These are phyloP conservation scores for Mortierella sp. DNA, from an alignment of 371 early-diverging fungal species.

Conservation along the genomic window DNA sequence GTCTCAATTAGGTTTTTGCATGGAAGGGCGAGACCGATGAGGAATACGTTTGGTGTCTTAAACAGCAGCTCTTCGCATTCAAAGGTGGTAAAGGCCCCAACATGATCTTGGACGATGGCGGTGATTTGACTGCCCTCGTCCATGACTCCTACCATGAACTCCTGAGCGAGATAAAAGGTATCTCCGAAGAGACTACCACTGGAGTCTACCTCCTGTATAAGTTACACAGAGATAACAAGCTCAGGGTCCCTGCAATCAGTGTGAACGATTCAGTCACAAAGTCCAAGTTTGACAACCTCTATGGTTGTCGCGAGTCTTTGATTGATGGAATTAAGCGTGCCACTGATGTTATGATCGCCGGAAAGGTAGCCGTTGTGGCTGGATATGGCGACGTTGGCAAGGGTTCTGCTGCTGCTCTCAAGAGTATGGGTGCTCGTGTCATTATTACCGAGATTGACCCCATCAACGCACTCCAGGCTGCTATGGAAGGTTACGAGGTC, in stretches of 20 bases:
- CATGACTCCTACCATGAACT: constrained; percentile 96
- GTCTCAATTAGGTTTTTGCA: constrained; percentile 69
- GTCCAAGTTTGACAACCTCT: constrained; percentile 99
- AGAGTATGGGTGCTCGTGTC: constrained; percentile 98
- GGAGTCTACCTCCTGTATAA: constrained; percentile 99
- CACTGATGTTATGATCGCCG: constrained; percentile 99
- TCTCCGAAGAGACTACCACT: constrained; percentile 99
- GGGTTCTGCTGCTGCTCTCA: constrained; percentile 98
- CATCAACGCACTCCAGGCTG: constrained; percentile 99
- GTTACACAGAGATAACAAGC: constrained; percentile 96
- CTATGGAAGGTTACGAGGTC: constrained; percentile 98
- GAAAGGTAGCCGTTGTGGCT: constrained; percentile 98
- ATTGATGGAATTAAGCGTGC: constrained; percentile 99
- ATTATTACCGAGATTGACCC: constrained; percentile 98
- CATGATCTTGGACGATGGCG: constrained; percentile 99
- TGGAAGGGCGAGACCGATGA: constrained; percentile 97
- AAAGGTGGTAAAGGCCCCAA: constrained; percentile 95
- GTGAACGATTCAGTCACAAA: constrained; percentile 99
- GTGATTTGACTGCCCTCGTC: constrained; percentile 96
- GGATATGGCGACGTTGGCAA: constrained; percentile 99
- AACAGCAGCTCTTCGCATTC: constrained; percentile 94
- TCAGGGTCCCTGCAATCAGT: constrained; percentile 99
- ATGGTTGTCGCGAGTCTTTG: constrained; percentile 99
- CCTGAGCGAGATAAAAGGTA: constrained; percentile 86
- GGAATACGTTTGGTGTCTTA: constrained; percentile 94